Evolutionary conservation across 192 early-diverging fungal species (phyloP), one percentile per base, ranked within the genome.

Genomic region (Coemansia sp.): DNA sequence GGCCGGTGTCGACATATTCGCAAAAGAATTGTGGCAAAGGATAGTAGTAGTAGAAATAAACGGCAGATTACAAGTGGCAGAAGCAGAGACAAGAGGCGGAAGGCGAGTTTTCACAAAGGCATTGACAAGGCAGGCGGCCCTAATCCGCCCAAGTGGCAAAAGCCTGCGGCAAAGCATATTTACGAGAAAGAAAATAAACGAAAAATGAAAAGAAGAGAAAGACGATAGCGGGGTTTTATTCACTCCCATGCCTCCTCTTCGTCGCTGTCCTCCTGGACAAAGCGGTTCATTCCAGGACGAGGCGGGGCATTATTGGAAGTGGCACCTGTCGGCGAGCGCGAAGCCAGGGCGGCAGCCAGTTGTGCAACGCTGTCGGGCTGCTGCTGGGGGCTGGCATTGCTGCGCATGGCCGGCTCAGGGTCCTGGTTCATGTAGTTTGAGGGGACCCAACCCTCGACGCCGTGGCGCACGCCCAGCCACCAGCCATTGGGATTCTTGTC

Each of bases 371-470:
- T 80, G 48, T 69, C 63, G 8, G 29, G 21, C 42, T 69, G 62
- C 44, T 65, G 63, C 8, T 27, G 3, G 40, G 43, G 9, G 32
- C 9, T 26, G 4, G 48, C 32, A 36, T 57, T 65, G 26, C 66
- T 78, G 57, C 62, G 61, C 65, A 65, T 61, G 14, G 41, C 62
- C 7, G 85, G 85, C 41, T 89, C 87, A 9, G 87, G 64, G 34
- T 88, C 82, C 17, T 84, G 84, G 48, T 83, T 86, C 22, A 90
- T 59, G 56, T 91, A 91, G 68, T 91, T 89, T 58, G 87, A 88
- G n/a, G 89, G 89, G 12, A 91, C 83, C 89, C 88, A 91, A 22
- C 87, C 87, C 75, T 90, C 86, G 29, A 70, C 36, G 32, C 84
- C 86, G 52, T 82, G 83, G 42, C 79, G 72, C 42, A 60, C 42